A percentile compares a stretch with the other conserved stretches of the same genome.
phyloP scores from a whole-genome alignment of 176 grass and related monocot species.

The Rhynchospora pubera region DNA sequence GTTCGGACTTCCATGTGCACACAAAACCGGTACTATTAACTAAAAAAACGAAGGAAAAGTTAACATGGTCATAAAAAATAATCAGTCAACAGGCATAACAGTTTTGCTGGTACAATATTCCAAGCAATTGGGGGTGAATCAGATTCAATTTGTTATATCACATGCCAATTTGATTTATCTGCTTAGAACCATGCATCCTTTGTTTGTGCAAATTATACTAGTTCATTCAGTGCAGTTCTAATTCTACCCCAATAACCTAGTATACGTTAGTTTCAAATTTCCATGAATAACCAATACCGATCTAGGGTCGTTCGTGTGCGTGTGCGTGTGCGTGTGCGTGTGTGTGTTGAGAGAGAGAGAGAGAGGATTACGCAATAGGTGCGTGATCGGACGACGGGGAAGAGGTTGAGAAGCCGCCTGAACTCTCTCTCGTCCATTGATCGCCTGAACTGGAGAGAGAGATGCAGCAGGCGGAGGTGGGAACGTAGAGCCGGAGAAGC shows the following conservation, averaged over 20 bases:
- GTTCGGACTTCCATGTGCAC: neutral
- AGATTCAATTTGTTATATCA: neutral
- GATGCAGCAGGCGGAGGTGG: neutral
- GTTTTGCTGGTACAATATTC: neutral
- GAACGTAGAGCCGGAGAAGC: neutral
- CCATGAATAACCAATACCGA: neutral
- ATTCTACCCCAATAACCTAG: neutral
- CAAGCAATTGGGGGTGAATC: neutral
- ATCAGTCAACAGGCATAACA: neutral
- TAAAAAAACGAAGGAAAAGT: too few species aligned
- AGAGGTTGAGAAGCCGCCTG: constrained; percentile 65
- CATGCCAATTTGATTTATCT: neutral
- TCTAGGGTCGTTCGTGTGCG: neutral
- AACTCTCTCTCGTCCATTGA: constrained; percentile 91
- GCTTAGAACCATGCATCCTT: neutral
- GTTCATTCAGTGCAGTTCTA: neutral
- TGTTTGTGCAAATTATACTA: neutral
- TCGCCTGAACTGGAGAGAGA: neutral
- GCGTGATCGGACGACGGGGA: constrained; percentile 68
- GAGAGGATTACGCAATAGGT: constrained; percentile 70
- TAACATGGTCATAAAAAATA: neutral
- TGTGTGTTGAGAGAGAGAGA: neutral
- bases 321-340: too few species aligned
- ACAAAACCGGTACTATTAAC: too few species aligned
- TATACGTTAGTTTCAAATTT: neutral